phyloP scores from a whole-genome alignment of 805 yeast genomes.

The Pichia deserticola region DNA sequence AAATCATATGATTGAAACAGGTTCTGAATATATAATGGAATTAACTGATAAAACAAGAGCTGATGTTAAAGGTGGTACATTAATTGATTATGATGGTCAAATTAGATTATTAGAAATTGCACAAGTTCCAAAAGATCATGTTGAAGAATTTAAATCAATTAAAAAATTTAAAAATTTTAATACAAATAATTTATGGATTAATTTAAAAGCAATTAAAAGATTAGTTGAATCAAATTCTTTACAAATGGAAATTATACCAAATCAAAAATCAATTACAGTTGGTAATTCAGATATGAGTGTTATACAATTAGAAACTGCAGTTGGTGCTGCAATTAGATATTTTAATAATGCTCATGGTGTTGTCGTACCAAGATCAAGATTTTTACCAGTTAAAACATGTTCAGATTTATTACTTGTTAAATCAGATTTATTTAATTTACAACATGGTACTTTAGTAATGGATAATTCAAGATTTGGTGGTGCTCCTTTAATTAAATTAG shows the following conservation, averaged over 20 bases:
- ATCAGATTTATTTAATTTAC: conserved; percentile 84
- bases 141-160: conserved; percentile 95
- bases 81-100: conserved; percentile 91
- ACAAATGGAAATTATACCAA: conserved; percentile 92
- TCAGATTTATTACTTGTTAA: conserved; percentile 91
- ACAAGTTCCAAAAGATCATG: conserved; percentile 97
- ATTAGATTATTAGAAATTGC: conserved; percentile 94
- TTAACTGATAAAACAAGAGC: conserved; percentile 98
- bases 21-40: conserved; percentile 96
- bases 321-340: conserved; percentile 97
- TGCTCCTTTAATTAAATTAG: conserved; percentile 91
- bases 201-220: conserved; percentile 88
- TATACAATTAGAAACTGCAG: conserved; percentile 95
- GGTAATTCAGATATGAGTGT: conserved; percentile 79
- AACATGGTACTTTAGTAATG: conserved; percentile 83
- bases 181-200: conserved; percentile 97
- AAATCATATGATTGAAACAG: conserved; percentile 86
- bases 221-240: conserved; percentile 77
- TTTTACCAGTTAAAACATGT: conserved; percentile 96
- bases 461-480: conserved; percentile 85
- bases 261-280: conserved; percentile 71
- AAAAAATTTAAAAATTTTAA: conserved; percentile 97
- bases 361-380: conserved; percentile 95
- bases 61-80: conserved; percentile 98
- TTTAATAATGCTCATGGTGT: conserved; percentile 95